phyloP scores from a whole-genome alignment of 495 filamentous ascomycete species.

The Letharia columbiana region DNA sequence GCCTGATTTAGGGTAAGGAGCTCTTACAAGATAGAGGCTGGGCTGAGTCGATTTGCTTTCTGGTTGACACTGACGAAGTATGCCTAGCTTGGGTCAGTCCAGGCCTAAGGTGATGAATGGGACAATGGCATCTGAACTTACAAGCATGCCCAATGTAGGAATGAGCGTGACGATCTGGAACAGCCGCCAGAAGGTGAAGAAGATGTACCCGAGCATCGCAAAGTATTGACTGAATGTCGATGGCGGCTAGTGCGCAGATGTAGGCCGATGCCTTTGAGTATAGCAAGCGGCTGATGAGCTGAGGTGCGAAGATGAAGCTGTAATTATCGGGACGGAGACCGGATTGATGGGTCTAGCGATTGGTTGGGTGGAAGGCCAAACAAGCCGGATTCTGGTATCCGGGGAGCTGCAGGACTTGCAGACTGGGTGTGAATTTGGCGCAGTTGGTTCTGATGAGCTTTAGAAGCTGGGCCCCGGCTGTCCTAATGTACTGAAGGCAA shows the following conservation, averaged over 20 bases:
- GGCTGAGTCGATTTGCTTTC: constrained; percentile 62
- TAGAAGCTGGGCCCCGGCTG: neutral
- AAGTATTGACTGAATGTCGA: constrained; percentile 12
- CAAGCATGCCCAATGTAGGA: constrained; percentile 80
- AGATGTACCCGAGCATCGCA: constrained; percentile 66
- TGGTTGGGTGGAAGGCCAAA: neutral
- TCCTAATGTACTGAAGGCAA: neutral
- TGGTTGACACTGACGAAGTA: constrained; percentile 75
- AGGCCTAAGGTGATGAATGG: neutral
- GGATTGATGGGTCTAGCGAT: neutral
- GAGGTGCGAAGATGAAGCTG: neutral
- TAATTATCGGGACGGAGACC: neutral
- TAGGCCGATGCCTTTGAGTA: neutral
- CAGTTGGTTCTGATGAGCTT: neutral
- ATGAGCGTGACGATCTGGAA: constrained; percentile 77
- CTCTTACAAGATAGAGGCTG: constrained; percentile 56
- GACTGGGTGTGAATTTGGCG: neutral
- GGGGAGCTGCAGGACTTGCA: neutral
- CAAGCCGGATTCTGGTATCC: neutral
- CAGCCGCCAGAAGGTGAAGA: constrained; percentile 80
- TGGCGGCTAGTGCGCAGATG: constrained; percentile 13
- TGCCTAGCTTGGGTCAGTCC: constrained; percentile 32
- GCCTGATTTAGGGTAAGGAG: neutral
- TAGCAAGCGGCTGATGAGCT: neutral
- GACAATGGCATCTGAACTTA: constrained; percentile 26